Conservation (phyloP, 1,284 basidiomycete species). For the Cutaneotrichosporon cavernicola region DNA sequence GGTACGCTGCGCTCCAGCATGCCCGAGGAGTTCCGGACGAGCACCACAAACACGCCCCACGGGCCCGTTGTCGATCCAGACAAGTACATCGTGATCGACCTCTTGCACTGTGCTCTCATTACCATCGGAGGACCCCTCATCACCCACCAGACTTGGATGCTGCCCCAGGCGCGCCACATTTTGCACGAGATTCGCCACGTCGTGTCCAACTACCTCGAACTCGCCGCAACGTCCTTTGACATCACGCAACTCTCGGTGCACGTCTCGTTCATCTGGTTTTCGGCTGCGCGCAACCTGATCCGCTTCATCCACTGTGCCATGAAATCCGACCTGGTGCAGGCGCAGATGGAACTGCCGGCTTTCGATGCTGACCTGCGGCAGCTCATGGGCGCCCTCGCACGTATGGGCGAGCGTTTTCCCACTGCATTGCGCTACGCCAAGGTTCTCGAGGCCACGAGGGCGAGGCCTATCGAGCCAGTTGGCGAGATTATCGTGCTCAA, state of each 20-base stretch:
- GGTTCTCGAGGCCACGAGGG: neutral
- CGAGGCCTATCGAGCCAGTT: neutral
- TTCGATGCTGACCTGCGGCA: conserved; percentile 44
- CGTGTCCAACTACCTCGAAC: conserved; percentile 45
- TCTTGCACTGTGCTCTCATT: conserved; percentile 38
- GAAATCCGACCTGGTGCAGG: conserved; percentile 33
- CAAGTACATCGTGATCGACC: conserved; percentile 34
- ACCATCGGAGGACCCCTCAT: conserved; percentile 42
- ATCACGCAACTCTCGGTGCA: conserved; percentile 36
- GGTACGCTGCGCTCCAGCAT: conserved; percentile 40
- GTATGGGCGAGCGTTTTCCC: conserved; percentile 39
- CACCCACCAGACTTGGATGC: conserved; percentile 39
- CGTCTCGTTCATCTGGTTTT: conserved; percentile 34
- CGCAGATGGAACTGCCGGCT: conserved; percentile 23
- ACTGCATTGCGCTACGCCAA: conserved; percentile 24
- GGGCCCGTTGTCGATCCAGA: conserved; percentile 35
- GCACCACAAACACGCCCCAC: conserved; percentile 24
- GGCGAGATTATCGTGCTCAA: conserved; percentile 17
- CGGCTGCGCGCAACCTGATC: conserved; percentile 32
- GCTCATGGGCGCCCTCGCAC: conserved; percentile 30
- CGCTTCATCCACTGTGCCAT: conserved; percentile 42
- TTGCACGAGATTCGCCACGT: conserved; percentile 45
- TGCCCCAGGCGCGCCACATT: conserved; percentile 40
- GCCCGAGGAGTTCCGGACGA: conserved; percentile 37
- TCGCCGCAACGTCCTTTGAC: conserved; percentile 45